A percentile compares a stretch with the other conserved stretches of the same genome.
Conservation (phyloP, 2,329 filamentous ascomycete genomes). For the Talaromyces atroroseus region DNA sequence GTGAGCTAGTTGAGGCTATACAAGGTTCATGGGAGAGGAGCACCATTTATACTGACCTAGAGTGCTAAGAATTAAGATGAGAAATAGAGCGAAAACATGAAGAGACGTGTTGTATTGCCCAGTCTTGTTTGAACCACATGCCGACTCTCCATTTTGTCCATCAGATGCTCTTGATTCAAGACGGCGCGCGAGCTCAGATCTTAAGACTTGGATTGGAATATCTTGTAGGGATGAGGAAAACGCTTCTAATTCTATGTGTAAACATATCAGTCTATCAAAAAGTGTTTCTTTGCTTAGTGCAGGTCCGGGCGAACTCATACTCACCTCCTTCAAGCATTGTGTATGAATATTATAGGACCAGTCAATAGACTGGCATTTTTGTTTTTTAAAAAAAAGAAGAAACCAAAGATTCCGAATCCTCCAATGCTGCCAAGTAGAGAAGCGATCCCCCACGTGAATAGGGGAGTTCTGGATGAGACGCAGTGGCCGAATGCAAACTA, state of each 20-base stretch:
- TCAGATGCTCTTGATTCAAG: constrained; percentile 3
- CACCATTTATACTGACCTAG: constrained; percentile 26
- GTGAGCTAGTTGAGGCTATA: constrained; percentile 10
- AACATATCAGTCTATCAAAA: not conserved
- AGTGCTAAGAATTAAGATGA: constrained; percentile 55
- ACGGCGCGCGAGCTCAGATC: constrained; percentile 6
- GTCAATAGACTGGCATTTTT: constrained; percentile 4
- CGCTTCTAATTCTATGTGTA: not conserved
- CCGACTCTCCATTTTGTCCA: constrained; percentile 18
- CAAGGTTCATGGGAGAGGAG: not conserved
- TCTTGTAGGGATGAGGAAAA: constrained; percentile 9
- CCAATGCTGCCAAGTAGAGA: not conserved
- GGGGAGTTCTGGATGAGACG: too few species aligned
- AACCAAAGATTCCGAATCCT: not conserved
- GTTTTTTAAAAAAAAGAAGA: not conserved
- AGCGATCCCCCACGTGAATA: not conserved
- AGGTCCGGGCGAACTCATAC: not conserved
- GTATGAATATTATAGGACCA: not conserved
- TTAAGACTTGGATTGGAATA: constrained; percentile 29
- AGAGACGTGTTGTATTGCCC: constrained; percentile 58
- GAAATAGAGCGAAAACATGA: constrained; percentile 62
- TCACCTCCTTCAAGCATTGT: constrained; percentile 4
- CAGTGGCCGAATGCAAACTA: not conserved
- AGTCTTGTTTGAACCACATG: constrained; percentile 31
- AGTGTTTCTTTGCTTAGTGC: not conserved